A percentile compares a stretch with the other conserved stretches of the same genome.
phyloP scores from a whole-genome alignment of 2,329 filamentous ascomycete genomes.

The Aspergillus sp. region DNA sequence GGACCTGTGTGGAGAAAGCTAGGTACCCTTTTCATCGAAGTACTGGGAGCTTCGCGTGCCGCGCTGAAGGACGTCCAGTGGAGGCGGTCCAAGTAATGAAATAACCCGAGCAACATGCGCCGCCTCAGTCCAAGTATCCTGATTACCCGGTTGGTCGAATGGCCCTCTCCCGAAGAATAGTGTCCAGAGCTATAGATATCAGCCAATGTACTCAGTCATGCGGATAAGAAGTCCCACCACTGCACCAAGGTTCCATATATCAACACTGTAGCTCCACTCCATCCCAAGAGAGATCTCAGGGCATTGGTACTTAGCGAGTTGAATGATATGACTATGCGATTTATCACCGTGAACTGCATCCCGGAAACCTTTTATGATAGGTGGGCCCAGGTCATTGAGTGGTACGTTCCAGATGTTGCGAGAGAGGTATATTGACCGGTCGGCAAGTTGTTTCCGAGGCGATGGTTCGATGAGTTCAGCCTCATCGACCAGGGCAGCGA shows the following conservation, averaged over 20 bases:
- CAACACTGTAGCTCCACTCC: slow-evolving; percentile 31
- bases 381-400: slow-evolving; percentile 17
- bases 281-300: slow-evolving; percentile 32
- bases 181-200: slow-evolving; percentile 21
- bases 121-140: slow-evolving; percentile 5
- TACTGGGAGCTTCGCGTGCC: slow-evolving; percentile 21
- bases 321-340: slow-evolving; percentile 42
- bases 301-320: slow-evolving; percentile 38
- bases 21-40: slow-evolving; percentile 13
- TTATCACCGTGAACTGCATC: slow-evolving; percentile 28
- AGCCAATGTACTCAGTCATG: background rate
- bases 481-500: slow-evolving; percentile 24
- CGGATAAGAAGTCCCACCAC: slow-evolving; percentile 17
- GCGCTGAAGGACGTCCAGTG: slow-evolving; percentile 27
- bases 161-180: slow-evolving; percentile 19
- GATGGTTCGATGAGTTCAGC: slow-evolving; percentile 25
- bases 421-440: slow-evolving; percentile 28
- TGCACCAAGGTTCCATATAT: slow-evolving; percentile 36
- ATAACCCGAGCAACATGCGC: slow-evolving; percentile 36
- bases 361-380: slow-evolving; percentile 31
- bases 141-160: slow-evolving; percentile 15
- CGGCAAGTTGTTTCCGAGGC: slow-evolving; percentile 26
- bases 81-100: slow-evolving; percentile 33
- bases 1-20: accelerated
- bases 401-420: slow-evolving; percentile 26